Evolutionary conservation across 306 rosid species (phyloP), one percentile per base, ranked within the genome.

Genomic region (Trifolium repens): DNA sequence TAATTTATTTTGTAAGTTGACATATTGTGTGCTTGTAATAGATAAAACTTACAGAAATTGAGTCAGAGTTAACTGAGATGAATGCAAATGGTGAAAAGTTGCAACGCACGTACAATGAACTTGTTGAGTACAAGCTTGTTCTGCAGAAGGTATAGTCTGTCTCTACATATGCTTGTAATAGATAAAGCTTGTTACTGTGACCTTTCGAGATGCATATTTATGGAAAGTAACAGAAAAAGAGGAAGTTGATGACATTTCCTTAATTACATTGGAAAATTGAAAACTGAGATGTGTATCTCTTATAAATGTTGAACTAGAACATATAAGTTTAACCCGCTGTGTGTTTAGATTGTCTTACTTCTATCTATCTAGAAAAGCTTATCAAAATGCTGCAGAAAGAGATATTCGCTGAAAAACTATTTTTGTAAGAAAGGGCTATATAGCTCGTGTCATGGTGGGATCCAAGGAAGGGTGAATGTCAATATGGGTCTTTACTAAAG

Each of bases 51-150:
- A 86, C 90, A 39, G 99, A 96, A 64, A 88, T 92, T 57, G 99
- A 96, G 86, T 79, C 91, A 11, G 98, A 96, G 85, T 84, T 96
- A 87, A 60, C 71, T 79, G 99, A 92, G 85, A 88, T 92, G 78
- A 96, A 96, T 82, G 91, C 94, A 8, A 96, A 96, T 87, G 85
- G 93, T 69, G 99, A 90, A 57, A 96, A 96, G 90, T 80, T 96
- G 86, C 98, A 88, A 34, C 93, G 99, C 24, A 80, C 99, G 15
- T 84, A 89, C 78, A 96, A 87, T 79, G 99, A 96, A 79, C 97
- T 90, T 52, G 83, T 79, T 72, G 99, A 96, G 81, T 96, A 89
- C 79, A 92, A 90, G 87, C 96, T 96, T 67, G 92, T 96, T 79
- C 69, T 92, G 85, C 92, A 87, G 78, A 96, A 92, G 97, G 99